A percentile compares a stretch with the other conserved stretches of the same genome.
Evolutionary conservation across 2,329 filamentous ascomycete genomes (phyloP).

Genomic region (Juglanconis oblonga): DNA sequence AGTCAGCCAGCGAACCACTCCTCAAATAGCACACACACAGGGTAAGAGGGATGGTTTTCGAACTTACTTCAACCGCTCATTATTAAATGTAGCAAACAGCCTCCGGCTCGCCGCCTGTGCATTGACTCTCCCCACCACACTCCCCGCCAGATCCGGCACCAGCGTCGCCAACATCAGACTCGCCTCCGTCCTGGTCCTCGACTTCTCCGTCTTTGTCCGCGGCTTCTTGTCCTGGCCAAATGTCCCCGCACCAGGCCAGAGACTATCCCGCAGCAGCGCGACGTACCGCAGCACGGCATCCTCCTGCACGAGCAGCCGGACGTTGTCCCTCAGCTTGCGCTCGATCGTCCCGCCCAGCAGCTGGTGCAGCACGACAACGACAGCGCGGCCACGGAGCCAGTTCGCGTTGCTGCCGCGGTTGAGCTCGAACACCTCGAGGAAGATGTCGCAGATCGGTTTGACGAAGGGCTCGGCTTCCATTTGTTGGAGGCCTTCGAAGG

Average conservation of each 20-base stretch:
- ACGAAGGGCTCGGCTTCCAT: conserved; percentile 77
- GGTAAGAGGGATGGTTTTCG: not conserved
- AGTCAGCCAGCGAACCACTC: not conserved
- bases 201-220: conserved; percentile 70
- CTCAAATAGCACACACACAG: not conserved
- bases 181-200: conserved; percentile 79
- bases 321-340: conserved; percentile 85
- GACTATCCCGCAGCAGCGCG: conserved; percentile 64
- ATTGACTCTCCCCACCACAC: conserved; percentile 89
- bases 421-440: conserved; percentile 91
- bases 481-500: conserved; percentile 80
- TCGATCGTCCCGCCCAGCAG: conserved; percentile 94
- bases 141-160: conserved; percentile 85
- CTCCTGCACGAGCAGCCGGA: conserved; percentile 71
- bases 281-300: conserved; percentile 77
- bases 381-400: conserved; percentile 92
- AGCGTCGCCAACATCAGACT: conserved; percentile 85
- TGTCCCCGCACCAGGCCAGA: conserved; percentile 72
- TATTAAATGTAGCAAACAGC: conserved; percentile 89
- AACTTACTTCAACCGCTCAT: conserved; percentile 80
- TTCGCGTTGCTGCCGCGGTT: conserved; percentile 98
- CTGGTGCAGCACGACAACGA: conserved; percentile 94
- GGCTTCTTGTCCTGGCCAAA: conserved; percentile 41
- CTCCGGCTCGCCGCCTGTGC: conserved; percentile 86
- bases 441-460: conserved; percentile 96